Conservation (phyloP, 1,284 basidiomycete genomes). For the Sporisorium exsertum region DNA sequence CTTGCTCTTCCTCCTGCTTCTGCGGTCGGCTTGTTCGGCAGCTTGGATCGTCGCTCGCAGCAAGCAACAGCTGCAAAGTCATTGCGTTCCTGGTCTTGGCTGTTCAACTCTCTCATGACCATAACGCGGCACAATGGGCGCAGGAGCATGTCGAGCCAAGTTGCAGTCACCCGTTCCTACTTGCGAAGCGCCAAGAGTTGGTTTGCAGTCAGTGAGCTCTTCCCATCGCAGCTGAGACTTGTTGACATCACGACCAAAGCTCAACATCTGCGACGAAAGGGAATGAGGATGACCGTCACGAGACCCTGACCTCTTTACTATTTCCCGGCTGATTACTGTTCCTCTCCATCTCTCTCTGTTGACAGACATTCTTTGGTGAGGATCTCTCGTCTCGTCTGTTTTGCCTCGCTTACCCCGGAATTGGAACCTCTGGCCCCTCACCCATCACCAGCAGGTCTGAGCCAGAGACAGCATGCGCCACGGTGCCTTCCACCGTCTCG, state of each 20-base stretch:
- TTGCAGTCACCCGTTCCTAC: neutral
- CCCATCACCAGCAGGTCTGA: neutral
- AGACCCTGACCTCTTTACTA: neutral
- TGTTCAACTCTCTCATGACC: no score
- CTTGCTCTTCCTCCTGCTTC: no score
- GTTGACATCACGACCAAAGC: neutral
- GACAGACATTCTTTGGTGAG: neutral
- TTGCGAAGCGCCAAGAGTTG: neutral
- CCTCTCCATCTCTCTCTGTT: no score
- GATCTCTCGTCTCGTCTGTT: neutral
- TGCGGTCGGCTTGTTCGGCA: neutral
- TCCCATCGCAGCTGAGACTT: no score
- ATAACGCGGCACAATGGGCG: no score
- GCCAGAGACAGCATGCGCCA: constrained; percentile 4
- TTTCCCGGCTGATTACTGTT: no score
- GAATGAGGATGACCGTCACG: neutral
- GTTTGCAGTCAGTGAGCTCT: no score
- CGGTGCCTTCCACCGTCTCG: no score
- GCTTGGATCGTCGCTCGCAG: neutral
- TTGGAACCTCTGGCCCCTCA: neutral
- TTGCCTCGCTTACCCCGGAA: constrained; percentile 6
- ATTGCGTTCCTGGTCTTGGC: neutral
- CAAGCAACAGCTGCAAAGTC: neutral
- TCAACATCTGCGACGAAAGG: neutral
- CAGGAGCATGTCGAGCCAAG: no score